A percentile compares a stretch with the other conserved stretches of the same genome.
Evolutionary conservation across 768 basidiomycete genomes (phyloP).

Genomic region (Boletus patriciae): DNA sequence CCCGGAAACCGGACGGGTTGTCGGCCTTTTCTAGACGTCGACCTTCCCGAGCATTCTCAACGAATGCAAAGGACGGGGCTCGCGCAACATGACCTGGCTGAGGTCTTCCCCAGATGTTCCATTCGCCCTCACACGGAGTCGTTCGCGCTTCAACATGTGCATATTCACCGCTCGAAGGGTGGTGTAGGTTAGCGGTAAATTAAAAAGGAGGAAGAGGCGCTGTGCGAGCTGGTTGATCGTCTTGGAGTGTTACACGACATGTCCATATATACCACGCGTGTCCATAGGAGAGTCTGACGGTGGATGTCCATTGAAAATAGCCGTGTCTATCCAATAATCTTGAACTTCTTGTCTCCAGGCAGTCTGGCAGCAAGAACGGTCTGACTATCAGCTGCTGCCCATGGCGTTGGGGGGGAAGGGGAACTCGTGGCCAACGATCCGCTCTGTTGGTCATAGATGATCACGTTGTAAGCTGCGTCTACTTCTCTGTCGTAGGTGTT

Average conservation of each 20-base stretch:
- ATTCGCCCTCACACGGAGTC: conserved; percentile 32
- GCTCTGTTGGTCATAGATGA: conserved; percentile 57
- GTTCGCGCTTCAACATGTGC: conserved; percentile 44
- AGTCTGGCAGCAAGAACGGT: conserved; percentile 29
- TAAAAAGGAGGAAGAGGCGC: neutral
- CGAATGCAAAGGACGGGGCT: conserved; percentile 9
- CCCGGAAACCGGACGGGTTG: conserved; percentile 73
- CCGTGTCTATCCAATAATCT: neutral
- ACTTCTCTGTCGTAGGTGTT: conserved; percentile 66
- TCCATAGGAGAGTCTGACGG: conserved; percentile 4
- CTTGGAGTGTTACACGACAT: neutral
- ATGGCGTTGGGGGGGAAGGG: conserved; percentile 7
- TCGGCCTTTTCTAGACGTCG: conserved; percentile 72
- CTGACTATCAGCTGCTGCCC: neutral
- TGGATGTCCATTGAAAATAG: neutral
- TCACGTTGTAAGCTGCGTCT: conserved; percentile 57
- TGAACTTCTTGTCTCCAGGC: conserved; percentile 33
- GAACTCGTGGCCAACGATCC: conserved; percentile 44
- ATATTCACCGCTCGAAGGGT: conserved; percentile 8
- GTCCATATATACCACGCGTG: conserved; percentile 10
- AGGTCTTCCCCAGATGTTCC: conserved; percentile 26
- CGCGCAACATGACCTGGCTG: neutral
- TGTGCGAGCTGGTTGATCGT: neutral
- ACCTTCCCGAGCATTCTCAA: conserved; percentile 19
- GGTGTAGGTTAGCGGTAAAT: conserved; percentile 19